A percentile compares a stretch with the other conserved stretches of the same genome.
phyloP scores from a whole-genome alignment of 208 protist genomes.

The Leishmania braziliensis region DNA sequence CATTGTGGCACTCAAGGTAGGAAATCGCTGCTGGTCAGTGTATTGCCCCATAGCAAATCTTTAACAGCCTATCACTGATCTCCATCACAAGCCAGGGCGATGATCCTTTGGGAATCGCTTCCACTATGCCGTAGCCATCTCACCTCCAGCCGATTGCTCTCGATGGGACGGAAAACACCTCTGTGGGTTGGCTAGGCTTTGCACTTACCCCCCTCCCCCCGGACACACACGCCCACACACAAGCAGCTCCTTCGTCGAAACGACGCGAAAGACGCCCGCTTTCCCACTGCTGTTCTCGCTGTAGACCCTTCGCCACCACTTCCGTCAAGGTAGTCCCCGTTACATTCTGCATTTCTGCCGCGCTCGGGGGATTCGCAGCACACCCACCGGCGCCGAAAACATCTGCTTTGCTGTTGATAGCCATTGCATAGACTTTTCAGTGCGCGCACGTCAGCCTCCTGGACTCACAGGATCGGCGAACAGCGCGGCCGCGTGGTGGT shows the following conservation, averaged over 20 bases:
- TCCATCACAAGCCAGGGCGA: neutral
- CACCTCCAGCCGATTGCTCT: too few relatives aligned
- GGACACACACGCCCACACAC: neutral
- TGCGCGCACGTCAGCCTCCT: neutral
- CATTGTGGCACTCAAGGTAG: neutral
- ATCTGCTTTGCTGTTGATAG: neutral
- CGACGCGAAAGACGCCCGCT: neutral
- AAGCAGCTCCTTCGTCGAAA: too few relatives aligned
- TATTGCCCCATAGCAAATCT: neutral
- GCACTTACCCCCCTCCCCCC: too few relatives aligned
- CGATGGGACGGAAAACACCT: neutral
- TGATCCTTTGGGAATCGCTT: neutral
- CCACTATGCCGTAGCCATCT: neutral
- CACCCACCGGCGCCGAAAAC: neutral
- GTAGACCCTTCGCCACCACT: too few relatives aligned
- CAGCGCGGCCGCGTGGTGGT: slow-evolving; percentile 83
- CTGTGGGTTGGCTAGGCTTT: neutral
- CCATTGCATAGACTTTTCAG: too few relatives aligned
- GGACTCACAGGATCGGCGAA: neutral
- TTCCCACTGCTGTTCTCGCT: neutral
- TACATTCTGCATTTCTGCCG: too few relatives aligned
- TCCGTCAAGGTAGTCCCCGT: neutral
- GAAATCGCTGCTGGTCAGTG: neutral
- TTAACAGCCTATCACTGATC: neutral
- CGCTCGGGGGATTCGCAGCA: neutral